A percentile compares a stretch with the other conserved stretches of the same genome.
Conservation (phyloP, 23 red algal genomes). For the Gracilaria gracilis region DNA sequence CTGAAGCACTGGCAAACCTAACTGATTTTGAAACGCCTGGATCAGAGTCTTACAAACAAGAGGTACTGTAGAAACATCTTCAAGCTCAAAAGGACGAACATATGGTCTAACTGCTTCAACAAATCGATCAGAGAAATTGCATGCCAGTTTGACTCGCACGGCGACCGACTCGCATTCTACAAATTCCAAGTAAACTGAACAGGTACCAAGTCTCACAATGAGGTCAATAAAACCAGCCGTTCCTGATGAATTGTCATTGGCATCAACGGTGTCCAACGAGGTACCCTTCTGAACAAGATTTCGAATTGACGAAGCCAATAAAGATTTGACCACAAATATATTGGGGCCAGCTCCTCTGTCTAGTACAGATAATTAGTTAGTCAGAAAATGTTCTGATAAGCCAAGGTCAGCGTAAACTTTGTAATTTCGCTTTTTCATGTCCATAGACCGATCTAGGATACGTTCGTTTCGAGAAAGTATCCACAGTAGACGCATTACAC, state of each 20-base stretch:
- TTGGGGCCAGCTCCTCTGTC: slow-evolving; percentile 38
- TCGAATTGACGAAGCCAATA: background rate
- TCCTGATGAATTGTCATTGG: slow-evolving; percentile 14
- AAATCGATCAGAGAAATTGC: slow-evolving; percentile 6
- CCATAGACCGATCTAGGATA: background rate
- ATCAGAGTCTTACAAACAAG: background rate
- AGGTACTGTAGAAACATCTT: background rate
- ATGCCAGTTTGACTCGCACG: background rate
- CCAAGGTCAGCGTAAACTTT: slow-evolving; percentile 38
- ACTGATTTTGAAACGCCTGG: background rate
- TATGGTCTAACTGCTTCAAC: background rate
- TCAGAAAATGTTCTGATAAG: background rate
- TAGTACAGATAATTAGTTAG: background rate
- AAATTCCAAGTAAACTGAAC: background rate
- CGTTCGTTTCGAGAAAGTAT: background rate
- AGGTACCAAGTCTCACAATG: background rate
- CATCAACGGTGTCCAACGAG: background rate
- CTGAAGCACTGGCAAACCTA: background rate
- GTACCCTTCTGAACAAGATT: background rate
- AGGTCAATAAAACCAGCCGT: slow-evolving; percentile 11
- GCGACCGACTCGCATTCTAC: slow-evolving; percentile 2
- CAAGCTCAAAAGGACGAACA: background rate
- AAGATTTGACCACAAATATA: background rate
- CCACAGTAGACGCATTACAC: background rate
- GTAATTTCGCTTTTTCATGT: slow-evolving; percentile 25